These are phyloP conservation scores for Dioscorea cayenensis DNA, from an alignment of 116 monocot species.

Conservation along the genomic window DNA sequence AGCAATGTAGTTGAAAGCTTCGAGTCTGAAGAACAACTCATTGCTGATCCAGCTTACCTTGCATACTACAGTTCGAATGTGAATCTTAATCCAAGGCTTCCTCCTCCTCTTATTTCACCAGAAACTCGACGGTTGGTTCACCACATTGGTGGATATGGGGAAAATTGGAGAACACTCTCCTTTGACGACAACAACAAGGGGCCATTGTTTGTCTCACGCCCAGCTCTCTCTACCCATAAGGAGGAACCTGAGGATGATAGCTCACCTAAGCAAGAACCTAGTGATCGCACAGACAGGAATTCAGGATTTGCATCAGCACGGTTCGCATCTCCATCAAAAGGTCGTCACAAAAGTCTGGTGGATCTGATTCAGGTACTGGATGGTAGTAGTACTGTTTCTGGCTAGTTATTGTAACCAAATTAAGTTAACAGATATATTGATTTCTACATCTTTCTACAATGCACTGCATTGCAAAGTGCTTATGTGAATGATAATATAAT, in stretches of 20 bases:
- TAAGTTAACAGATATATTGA: too few species aligned
- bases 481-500: not conserved
- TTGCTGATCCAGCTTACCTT: conserved; percentile 70
- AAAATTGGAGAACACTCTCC: conserved; percentile 32
- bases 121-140: conserved; percentile 55
- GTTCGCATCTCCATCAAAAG: conserved; percentile 25
- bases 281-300: conserved; percentile 7
- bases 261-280: conserved; percentile 32
- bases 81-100: conserved; percentile 92
- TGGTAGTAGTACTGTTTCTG: not conserved
- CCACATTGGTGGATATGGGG: conserved; percentile 30
- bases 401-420: too few species aligned
- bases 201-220: conserved; percentile 25
- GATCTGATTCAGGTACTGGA: conserved; percentile 54
- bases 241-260: conserved; percentile 84
- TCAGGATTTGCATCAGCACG: conserved; percentile 18
- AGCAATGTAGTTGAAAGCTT: conserved; percentile 23
- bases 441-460: too few species aligned
- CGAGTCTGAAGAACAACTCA: conserved; percentile 61
- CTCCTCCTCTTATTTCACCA: conserved; percentile 64
- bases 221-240: conserved; percentile 56
- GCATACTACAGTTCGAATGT: conserved; percentile 74
- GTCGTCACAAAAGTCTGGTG: conserved; percentile 44
- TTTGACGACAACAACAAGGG: conserved; percentile 46
- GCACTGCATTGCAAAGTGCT: not conserved